These are phyloP conservation scores for Cercospora citrullina DNA, from an alignment of 2,329 filamentous ascomycete genomes.

Conservation along the genomic window DNA sequence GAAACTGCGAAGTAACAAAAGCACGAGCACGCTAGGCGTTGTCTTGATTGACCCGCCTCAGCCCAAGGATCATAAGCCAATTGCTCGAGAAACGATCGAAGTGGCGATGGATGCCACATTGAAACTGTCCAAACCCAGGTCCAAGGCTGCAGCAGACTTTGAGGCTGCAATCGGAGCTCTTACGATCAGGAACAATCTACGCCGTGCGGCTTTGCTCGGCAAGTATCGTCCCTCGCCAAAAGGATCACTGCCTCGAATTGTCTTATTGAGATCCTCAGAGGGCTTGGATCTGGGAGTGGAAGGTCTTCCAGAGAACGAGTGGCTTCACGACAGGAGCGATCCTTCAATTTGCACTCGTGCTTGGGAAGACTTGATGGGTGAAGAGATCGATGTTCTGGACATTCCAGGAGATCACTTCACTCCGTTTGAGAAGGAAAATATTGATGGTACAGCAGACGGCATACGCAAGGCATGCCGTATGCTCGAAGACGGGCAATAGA, in stretches of 20 bases:
- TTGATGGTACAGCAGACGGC: constrained; percentile 9
- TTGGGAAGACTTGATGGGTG: constrained; percentile 6
- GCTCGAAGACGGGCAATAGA: not conserved
- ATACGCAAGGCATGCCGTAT: constrained; percentile 11
- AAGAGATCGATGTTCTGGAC: constrained; percentile 9
- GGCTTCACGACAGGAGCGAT: constrained; percentile 17
- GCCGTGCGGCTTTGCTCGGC: constrained; percentile 14
- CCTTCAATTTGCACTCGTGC: constrained; percentile 1
- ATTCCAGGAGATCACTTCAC: constrained; percentile 19
- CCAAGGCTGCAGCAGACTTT: constrained; percentile 7
- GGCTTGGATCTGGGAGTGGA: constrained; percentile 1
- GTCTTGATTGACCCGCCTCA: constrained; percentile 16
- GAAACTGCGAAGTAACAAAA: not conserved
- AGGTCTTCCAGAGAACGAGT: constrained; percentile 11
- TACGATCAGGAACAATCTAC: constrained; percentile 16
- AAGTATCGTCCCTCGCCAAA: constrained; percentile 3
- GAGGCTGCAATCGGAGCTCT: constrained; percentile 11
- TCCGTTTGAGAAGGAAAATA: constrained; percentile 13
- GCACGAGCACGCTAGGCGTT: not conserved
- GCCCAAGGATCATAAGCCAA: constrained; percentile 10
- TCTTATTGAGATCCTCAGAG: constrained; percentile 12
- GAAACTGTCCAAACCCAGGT: not conserved
- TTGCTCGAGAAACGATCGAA: constrained; percentile 13
- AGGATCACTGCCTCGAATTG: constrained; percentile 1
- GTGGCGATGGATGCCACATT: constrained; percentile 14